phyloP scores from a whole-genome alignment of 495 filamentous ascomycete species.

The Podospora pseudopauciseta region DNA sequence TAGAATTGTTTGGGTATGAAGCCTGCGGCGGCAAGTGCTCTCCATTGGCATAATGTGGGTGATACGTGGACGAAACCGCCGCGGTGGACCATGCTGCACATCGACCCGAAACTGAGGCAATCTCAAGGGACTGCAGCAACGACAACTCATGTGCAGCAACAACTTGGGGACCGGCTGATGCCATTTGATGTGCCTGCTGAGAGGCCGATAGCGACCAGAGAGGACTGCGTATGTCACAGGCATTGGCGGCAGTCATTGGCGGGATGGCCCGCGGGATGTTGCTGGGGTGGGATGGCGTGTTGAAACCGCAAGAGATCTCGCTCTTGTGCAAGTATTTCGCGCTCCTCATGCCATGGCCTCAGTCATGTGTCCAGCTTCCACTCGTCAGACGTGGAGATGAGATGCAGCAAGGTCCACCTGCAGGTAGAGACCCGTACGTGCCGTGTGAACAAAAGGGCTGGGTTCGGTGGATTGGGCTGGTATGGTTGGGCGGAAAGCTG shows the following conservation, averaged over 20 bases:
- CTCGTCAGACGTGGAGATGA: constrained; percentile 20
- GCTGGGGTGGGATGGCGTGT: constrained; percentile 12
- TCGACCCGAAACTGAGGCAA: constrained; percentile 14
- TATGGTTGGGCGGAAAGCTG: constrained; percentile 28
- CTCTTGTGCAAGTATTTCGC: constrained; percentile 18
- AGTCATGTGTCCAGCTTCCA: constrained; percentile 31
- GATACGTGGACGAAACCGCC: constrained; percentile 2
- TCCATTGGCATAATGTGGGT: background rate
- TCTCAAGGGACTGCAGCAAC: constrained; percentile 7
- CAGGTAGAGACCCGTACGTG: constrained; percentile 1
- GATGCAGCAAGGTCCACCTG: constrained; percentile 21
- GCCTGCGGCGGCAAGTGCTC: constrained; percentile 19
- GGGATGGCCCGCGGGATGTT: constrained; percentile 15
- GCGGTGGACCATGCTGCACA: constrained; percentile 1
- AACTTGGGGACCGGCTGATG: background rate
- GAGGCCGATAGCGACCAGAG: constrained; percentile 3
- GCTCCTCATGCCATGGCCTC: constrained; percentile 30
- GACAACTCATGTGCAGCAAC: constrained; percentile 15
- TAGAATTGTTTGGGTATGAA: constrained; percentile 53
- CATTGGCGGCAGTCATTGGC: constrained; percentile 19
- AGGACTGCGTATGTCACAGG: constrained; percentile 10
- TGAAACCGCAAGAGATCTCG: constrained; percentile 14
- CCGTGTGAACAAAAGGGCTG: background rate
- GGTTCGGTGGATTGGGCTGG: constrained; percentile 17
- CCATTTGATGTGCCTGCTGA: constrained; percentile 13